These are phyloP conservation scores for Candida berthetii DNA, from an alignment of 805 yeast genomes.

Conservation along the genomic window DNA sequence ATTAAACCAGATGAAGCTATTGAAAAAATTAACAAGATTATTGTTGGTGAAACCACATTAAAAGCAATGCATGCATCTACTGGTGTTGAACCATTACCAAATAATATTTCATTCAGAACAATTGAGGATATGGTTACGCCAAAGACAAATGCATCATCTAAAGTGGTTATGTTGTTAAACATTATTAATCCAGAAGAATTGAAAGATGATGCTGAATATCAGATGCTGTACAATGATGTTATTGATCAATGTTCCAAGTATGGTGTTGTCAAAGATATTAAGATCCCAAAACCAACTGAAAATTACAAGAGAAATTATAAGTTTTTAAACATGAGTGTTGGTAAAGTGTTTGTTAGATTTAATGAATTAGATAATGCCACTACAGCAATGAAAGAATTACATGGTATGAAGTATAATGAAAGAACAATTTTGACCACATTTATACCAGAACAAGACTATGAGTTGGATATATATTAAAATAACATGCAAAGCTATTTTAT, in stretches of 20 bases:
- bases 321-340: slow-evolving; percentile 50
- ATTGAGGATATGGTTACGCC: slow-evolving; percentile 11
- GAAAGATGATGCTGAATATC: slow-evolving; percentile 38
- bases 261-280: slow-evolving; percentile 48
- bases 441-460: slow-evolving; percentile 54
- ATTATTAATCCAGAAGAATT: slow-evolving; percentile 61
- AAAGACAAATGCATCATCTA: slow-evolving; percentile 19
- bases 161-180: slow-evolving; percentile 62
- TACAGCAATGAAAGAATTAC: slow-evolving; percentile 47
- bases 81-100: slow-evolving; percentile 17
- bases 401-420: slow-evolving; percentile 64
- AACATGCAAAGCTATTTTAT: too few species aligned
- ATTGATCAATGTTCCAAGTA: slow-evolving; percentile 36
- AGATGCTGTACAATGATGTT: slow-evolving; percentile 49
- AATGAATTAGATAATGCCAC: slow-evolving; percentile 42
- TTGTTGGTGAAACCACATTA: slow-evolving; percentile 29
- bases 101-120: slow-evolving; percentile 17
- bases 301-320: slow-evolving; percentile 38
- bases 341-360: slow-evolving; percentile 69
- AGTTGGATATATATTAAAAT: slow-evolving; percentile 21
- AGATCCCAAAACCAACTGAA: slow-evolving; percentile 51
- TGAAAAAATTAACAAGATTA: slow-evolving; percentile 26
- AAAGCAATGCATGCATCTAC: slow-evolving; percentile 31
- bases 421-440: slow-evolving; percentile 64
- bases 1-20: slow-evolving; percentile 11